Percentiles rank a stretch among this genome's conserved stretches.
phyloP scores from a whole-genome alignment of 805 yeast species.

The Clavispora asparagi region DNA sequence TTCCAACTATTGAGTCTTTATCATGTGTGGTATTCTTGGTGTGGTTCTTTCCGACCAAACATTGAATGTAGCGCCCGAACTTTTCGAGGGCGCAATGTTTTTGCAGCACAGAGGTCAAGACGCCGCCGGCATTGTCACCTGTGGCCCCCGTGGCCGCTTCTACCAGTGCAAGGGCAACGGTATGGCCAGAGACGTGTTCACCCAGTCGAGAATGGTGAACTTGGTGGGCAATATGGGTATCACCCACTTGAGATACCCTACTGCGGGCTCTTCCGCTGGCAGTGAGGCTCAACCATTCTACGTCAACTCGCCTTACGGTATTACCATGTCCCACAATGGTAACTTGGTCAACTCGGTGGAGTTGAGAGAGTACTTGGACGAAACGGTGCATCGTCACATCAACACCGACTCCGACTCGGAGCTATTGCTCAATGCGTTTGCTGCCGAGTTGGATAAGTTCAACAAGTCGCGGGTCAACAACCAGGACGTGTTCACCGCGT shows the following conservation, averaged over 20 bases:
- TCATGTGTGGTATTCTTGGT: conserved; percentile 95
- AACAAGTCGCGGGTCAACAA: conserved; percentile 92
- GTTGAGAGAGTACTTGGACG: conserved; percentile 77
- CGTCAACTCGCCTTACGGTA: conserved; percentile 95
- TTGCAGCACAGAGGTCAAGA: conserved; percentile 98
- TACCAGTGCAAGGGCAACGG: conserved; percentile 99
- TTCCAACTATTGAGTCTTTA: conserved; percentile 1
- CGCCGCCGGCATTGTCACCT: conserved; percentile 98
- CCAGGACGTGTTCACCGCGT: conserved; percentile 81
- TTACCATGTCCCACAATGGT: conserved; percentile 88
- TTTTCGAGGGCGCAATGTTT: conserved; percentile 87
- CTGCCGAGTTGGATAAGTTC: conserved; percentile 83
- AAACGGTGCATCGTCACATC: conserved; percentile 92
- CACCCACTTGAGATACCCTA: conserved; percentile 92
- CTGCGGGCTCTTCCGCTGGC: conserved; percentile 94
- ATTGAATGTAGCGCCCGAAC: conserved; percentile 76
- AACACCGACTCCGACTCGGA: conserved; percentile 97
- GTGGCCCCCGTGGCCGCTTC: conserved; percentile 88
- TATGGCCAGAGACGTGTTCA: conserved; percentile 97
- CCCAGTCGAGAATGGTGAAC: conserved; percentile 69
- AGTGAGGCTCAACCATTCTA: conserved; percentile 98
- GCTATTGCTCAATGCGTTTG: conserved; percentile 82
- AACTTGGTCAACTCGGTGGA: conserved; percentile 84
- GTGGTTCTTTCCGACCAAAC: conserved; percentile 73
- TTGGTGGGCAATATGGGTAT: conserved; percentile 93